These are phyloP conservation scores for Staphylotrichum longicolle DNA, from an alignment of 495 filamentous ascomycete species.

Conservation along the genomic window DNA sequence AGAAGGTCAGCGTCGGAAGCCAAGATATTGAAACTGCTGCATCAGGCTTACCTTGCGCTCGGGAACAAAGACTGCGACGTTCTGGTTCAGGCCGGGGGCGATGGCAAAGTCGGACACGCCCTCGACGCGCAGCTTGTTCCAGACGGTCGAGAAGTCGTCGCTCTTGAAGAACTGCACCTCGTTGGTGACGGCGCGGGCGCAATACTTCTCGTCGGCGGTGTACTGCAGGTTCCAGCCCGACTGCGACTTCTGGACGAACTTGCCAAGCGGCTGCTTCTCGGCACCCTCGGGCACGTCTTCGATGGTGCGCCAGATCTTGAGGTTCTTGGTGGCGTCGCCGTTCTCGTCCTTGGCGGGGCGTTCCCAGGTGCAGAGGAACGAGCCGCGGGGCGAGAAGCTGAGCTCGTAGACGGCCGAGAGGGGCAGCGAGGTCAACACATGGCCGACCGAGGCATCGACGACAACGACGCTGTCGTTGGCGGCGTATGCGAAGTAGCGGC, in stretches of 20 bases:
- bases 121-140: slow-evolving; percentile 92
- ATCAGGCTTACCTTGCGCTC: slow-evolving; percentile 74
- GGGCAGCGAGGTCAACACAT: slow-evolving; percentile 69
- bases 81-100: slow-evolving; percentile 81
- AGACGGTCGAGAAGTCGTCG: slow-evolving; percentile 76
- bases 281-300: slow-evolving; percentile 52
- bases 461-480: slow-evolving; percentile 83
- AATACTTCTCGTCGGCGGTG: slow-evolving; percentile 85
- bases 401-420: slow-evolving; percentile 86
- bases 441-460: slow-evolving; percentile 75
- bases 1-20: slow-evolving; percentile 12
- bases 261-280: slow-evolving; percentile 73
- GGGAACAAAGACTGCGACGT: slow-evolving; percentile 88
- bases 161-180: slow-evolving; percentile 96
- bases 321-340: slow-evolving; percentile 88
- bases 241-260: slow-evolving; percentile 91
- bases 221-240: slow-evolving; percentile 98
- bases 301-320: slow-evolving; percentile 89
- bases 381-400: slow-evolving; percentile 88
- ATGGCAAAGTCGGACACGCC: slow-evolving; percentile 88
- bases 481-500: slow-evolving; percentile 94
- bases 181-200: slow-evolving; percentile 91
- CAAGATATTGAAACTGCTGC: background rate
- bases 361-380: slow-evolving; percentile 95
- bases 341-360: slow-evolving; percentile 86